phyloP scores from a whole-genome alignment of 352 stramenopile genomes.

The Peronosclerospora sorghi region DNA sequence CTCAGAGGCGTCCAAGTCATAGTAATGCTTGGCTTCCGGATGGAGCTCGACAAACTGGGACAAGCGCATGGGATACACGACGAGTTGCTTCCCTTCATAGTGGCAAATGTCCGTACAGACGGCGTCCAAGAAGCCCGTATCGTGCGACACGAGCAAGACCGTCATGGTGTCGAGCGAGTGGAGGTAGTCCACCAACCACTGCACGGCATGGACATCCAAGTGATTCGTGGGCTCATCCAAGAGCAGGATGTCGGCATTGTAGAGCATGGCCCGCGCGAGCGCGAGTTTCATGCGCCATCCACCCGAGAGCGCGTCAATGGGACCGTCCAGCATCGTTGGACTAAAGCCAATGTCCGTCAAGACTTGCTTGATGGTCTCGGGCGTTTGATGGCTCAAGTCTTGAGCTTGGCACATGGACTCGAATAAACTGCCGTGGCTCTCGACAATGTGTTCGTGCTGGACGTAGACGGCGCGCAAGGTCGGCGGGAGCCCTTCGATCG shows the following conservation, averaged over 20 bases:
- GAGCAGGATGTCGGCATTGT: conserved; percentile 93
- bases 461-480: conserved; percentile 94
- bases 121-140: conserved; percentile 94
- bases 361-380: conserved; percentile 67
- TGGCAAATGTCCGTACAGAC: conserved; percentile 95
- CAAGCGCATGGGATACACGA: conserved; percentile 86
- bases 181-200: conserved; percentile 95
- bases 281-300: conserved; percentile 97
- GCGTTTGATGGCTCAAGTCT: conserved; percentile 67
- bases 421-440: conserved; percentile 69
- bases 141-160: conserved; percentile 94
- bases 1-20: conserved; percentile 77
- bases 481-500: conserved; percentile 86
- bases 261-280: conserved; percentile 88
- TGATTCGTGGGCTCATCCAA: conserved; percentile 93
- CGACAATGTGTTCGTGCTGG: conserved; percentile 92
- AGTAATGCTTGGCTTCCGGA: conserved; percentile 90
- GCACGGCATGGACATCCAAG: conserved; percentile 94
- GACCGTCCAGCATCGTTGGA: conserved; percentile 86
- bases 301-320: conserved; percentile 89
- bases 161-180: conserved; percentile 92
- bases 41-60: conserved; percentile 85
- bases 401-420: conserved; percentile 49
- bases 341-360: conserved; percentile 89
- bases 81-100: conserved; percentile 94